These are phyloP conservation scores for Dispira parvispora DNA, from an alignment of 192 early-diverging fungal genomes.

Conservation along the genomic window DNA sequence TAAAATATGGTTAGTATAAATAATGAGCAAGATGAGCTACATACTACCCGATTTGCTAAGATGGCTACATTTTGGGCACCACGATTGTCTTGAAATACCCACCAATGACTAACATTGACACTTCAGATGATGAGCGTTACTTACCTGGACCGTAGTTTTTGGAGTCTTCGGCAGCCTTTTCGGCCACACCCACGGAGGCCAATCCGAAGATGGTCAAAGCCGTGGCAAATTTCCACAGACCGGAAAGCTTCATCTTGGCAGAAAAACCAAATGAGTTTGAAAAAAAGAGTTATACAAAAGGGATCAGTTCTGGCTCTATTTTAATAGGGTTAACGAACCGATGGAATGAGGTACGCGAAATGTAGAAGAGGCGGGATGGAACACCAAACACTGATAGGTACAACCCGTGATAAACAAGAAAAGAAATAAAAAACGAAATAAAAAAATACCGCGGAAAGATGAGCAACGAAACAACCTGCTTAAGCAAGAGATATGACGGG, in stretches of 20 bases:
- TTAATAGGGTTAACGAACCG: neutral
- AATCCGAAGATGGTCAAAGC: slow-evolving; percentile 9
- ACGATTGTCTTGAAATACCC: no score
- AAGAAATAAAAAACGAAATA: neutral
- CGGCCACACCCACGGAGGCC: neutral
- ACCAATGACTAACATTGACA: no score
- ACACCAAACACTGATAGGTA: neutral
- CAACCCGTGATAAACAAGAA: neutral
- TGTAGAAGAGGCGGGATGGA: neutral
- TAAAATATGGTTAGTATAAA: no score
- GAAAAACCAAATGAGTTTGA: neutral
- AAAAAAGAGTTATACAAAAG: no score
- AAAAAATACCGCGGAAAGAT: neutral
- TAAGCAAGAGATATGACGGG: no score
- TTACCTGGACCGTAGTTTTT: slow-evolving; percentile 10
- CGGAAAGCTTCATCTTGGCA: neutral
- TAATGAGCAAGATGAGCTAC: no score
- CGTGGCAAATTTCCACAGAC: neutral
- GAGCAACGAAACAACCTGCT: no score
- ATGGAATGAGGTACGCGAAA: neutral
- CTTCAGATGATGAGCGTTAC: slow-evolving; percentile 1
- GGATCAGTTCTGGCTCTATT: no score
- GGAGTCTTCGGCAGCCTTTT: neutral
- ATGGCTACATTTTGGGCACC: no score
- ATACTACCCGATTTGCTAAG: no score